Conservation (phyloP, 768 basidiomycete genomes). For the Leccinum obscurum region DNA sequence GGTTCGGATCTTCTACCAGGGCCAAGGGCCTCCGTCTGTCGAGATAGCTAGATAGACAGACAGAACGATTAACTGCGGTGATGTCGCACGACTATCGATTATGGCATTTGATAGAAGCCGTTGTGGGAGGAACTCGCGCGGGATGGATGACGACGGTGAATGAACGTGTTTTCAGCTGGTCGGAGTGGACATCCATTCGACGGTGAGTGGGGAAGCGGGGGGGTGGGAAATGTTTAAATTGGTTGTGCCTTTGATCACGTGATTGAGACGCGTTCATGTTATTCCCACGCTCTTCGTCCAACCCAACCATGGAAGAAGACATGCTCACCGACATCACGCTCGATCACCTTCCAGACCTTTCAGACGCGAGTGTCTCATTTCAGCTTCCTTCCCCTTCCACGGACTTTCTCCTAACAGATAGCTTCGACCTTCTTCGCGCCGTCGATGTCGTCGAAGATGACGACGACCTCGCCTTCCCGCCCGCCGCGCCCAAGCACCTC, state of each 20-base stretch:
- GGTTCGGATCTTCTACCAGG: constrained; percentile 12
- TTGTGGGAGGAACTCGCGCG: constrained; percentile 20
- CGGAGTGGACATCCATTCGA: constrained; percentile 2
- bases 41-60: background rate
- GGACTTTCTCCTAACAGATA: constrained; percentile 38
- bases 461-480: constrained; percentile 40
- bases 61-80: too few species aligned
- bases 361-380: constrained; percentile 43
- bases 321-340: constrained; percentile 45
- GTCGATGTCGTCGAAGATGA: constrained; percentile 26
- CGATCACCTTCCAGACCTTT: constrained; percentile 56
- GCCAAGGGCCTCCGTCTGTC: constrained; percentile 9
- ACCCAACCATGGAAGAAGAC: constrained; percentile 7
- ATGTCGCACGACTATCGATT: constrained; percentile 1
- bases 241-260: constrained; percentile 22
- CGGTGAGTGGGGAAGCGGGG: constrained; percentile 23
- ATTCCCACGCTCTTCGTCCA: constrained; percentile 24
- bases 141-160: background rate
- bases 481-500: constrained; percentile 28
- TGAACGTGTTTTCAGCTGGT: constrained; percentile 8
- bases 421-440: constrained; percentile 39
- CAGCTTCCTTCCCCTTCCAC: constrained; percentile 45
- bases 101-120: constrained; percentile 20
- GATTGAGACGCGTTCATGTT: constrained; percentile 26
- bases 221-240: too few species aligned